Percentiles rank a stretch among this genome's conserved stretches.
Conservation (phyloP, 352 stramenopile genomes). For the Phytophthora kernoviae region DNA sequence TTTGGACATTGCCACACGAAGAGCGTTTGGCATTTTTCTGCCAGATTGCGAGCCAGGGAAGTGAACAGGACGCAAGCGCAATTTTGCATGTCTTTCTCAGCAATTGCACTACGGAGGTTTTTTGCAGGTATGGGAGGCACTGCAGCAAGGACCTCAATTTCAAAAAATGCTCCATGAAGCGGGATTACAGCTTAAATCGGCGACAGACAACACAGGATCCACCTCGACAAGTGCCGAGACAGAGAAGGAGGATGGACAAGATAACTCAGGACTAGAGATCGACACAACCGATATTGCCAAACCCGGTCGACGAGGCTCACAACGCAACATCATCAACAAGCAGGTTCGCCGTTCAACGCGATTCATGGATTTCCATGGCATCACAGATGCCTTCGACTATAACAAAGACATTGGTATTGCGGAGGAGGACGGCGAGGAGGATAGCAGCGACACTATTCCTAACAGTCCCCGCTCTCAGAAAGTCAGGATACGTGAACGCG, state of each 20-base stretch:
- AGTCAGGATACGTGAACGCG: constrained; percentile 51
- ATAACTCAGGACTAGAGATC: neutral
- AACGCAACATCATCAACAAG: constrained; percentile 9
- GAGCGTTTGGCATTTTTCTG: constrained; percentile 73
- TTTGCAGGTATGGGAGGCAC: constrained; percentile 50
- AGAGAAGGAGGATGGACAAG: constrained; percentile 10
- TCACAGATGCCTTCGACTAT: constrained; percentile 59
- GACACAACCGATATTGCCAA: constrained; percentile 9
- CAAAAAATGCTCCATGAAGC: constrained; percentile 35
- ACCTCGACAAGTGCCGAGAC: neutral
- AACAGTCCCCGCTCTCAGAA: constrained; percentile 36
- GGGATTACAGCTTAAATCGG: constrained; percentile 20
- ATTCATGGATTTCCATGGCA: constrained; percentile 54
- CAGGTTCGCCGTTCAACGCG: constrained; percentile 24
- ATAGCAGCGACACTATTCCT: constrained; percentile 5
- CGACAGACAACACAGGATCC: constrained; percentile 1
- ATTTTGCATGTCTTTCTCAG: constrained; percentile 57
- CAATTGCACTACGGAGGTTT: constrained; percentile 53
- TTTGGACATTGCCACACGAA: constrained; percentile 61
- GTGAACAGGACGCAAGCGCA: constrained; percentile 47
- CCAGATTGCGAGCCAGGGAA: constrained; percentile 68
- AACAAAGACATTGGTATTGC: constrained; percentile 26
- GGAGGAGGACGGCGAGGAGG: constrained; percentile 21
- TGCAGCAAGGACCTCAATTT: constrained; percentile 56
- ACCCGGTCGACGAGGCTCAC: constrained; percentile 15